phyloP scores from a whole-genome alignment of 1,284 basidiomycete species.

The Trichosporon ovoides region DNA sequence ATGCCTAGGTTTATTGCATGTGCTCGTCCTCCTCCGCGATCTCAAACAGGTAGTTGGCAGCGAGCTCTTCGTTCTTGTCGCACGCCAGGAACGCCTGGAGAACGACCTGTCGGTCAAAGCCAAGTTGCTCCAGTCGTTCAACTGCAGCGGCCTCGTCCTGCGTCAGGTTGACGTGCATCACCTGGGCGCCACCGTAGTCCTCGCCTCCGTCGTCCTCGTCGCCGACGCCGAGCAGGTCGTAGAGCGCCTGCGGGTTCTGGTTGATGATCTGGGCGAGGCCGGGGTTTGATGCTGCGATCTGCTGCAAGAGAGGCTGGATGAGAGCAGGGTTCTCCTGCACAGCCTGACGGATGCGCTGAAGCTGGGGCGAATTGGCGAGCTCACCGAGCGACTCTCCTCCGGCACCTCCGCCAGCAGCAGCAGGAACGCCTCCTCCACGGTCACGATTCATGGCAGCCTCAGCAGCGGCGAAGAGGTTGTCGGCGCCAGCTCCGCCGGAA shows the following conservation, averaged over 20 bases:
- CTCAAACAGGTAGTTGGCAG: constrained; percentile 87
- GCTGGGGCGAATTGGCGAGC: constrained; percentile 59
- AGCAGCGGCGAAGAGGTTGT: constrained; percentile 51
- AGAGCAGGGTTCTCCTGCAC: constrained; percentile 70
- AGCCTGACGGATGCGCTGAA: constrained; percentile 64
- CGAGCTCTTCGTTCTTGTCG: constrained; percentile 91
- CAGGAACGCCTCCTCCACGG: constrained; percentile 45
- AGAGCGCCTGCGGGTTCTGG: constrained; percentile 65
- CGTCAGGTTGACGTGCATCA: constrained; percentile 64
- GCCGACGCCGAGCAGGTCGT: constrained; percentile 57
- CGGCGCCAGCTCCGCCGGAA: constrained; percentile 48
- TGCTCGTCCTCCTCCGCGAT: constrained; percentile 57
- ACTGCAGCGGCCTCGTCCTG: constrained; percentile 81
- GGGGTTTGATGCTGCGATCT: constrained; percentile 70
- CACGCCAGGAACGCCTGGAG: constrained; percentile 84
- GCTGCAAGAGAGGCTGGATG: constrained; percentile 74
- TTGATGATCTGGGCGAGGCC: constrained; percentile 62
- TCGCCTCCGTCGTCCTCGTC: constrained; percentile 51
- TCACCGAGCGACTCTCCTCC: constrained; percentile 22
- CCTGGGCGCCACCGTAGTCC: constrained; percentile 55
- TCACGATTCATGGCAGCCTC: constrained; percentile 49
- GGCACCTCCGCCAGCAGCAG: constrained; percentile 35
- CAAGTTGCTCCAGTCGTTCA: constrained; percentile 73
- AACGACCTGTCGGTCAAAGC: constrained; percentile 71
- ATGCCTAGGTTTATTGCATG: constrained; percentile 14